Conservation (phyloP, 345 rosid genomes). For the Salix udensis region DNA sequence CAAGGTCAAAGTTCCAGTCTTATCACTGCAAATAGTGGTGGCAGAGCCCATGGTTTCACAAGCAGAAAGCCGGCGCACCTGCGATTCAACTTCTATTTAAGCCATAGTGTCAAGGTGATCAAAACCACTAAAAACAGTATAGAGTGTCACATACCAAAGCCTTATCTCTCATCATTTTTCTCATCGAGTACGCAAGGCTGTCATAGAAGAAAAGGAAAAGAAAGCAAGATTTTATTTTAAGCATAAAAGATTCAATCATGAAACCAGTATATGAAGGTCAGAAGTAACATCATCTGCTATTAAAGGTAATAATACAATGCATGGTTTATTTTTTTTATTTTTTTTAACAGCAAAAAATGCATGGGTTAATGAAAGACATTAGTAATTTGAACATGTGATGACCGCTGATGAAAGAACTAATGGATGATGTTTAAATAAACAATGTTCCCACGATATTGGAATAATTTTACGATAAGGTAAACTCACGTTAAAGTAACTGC, state of each 20-base stretch:
- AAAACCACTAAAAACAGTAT: conserved; percentile 1
- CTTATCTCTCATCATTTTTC: conserved; percentile 99
- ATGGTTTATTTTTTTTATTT: background rate
- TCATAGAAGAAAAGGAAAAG: conserved; percentile 5
- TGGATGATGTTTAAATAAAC: background rate
- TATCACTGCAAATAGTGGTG: conserved; percentile 98
- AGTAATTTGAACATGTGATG: background rate
- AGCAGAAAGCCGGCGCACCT: conserved; percentile 99
- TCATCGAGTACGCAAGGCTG: conserved; percentile 98
- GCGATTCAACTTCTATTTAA: conserved; percentile 25
- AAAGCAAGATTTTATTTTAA: background rate
- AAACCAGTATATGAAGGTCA: background rate
- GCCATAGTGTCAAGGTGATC: background rate
- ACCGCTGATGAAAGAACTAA: background rate
- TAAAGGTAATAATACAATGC: background rate
- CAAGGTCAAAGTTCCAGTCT: conserved; percentile 95
- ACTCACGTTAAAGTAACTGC: conserved; percentile 99
- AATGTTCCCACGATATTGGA: background rate
- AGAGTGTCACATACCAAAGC: conserved; percentile 63
- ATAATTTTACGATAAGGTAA: background rate
- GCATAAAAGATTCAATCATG: background rate
- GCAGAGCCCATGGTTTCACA: conserved; percentile 99
- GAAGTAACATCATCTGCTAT: background rate
- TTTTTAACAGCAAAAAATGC: background rate
- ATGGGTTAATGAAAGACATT: background rate